A percentile compares a stretch with the other conserved stretches of the same genome.
These are phyloP conservation scores for Pythium rishiriense DNA, from an alignment of 352 stramenopile genomes.

Conservation along the genomic window DNA sequence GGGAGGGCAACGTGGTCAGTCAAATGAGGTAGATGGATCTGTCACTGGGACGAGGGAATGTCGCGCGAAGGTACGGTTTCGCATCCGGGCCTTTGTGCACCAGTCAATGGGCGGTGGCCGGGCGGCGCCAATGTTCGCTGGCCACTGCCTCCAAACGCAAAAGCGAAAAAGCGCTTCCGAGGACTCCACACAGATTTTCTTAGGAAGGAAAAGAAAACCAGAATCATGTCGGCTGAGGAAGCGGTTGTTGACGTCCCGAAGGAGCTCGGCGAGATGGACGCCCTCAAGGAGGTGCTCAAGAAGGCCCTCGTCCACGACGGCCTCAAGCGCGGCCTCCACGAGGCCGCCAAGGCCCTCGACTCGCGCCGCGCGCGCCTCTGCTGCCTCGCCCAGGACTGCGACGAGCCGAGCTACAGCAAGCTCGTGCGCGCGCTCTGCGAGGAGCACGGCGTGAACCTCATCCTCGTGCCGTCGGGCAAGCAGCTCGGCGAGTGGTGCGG, in stretches of 20 bases:
- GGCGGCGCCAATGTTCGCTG: conserved; percentile 3
- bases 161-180: conserved; percentile 51
- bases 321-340: conserved; percentile 98
- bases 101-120: conserved; percentile 23
- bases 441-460: conserved; percentile 93
- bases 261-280: conserved; percentile 97
- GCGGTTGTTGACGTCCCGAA: conserved; percentile 91
- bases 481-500: conserved; percentile 99
- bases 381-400: conserved; percentile 99
- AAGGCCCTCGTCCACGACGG: conserved; percentile 99
- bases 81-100: conserved; percentile 23
- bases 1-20: no score
- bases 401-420: conserved; percentile 99
- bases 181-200: conserved; percentile 43
- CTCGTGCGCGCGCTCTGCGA: conserved; percentile 96
- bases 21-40: no score
- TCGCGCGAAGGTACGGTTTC: conserved; percentile 25
- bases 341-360: conserved; percentile 99
- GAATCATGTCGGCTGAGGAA: conserved; percentile 91
- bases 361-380: conserved; percentile 97
- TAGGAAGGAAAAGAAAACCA: conserved; percentile 40
- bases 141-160: background rate
- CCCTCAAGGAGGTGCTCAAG: conserved; percentile 98
- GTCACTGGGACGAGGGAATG: conserved; percentile 2
- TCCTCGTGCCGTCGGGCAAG: conserved; percentile 93